Conservation (phyloP, 2,329 filamentous ascomycete genomes). For the Cryphonectria parasitica region DNA sequence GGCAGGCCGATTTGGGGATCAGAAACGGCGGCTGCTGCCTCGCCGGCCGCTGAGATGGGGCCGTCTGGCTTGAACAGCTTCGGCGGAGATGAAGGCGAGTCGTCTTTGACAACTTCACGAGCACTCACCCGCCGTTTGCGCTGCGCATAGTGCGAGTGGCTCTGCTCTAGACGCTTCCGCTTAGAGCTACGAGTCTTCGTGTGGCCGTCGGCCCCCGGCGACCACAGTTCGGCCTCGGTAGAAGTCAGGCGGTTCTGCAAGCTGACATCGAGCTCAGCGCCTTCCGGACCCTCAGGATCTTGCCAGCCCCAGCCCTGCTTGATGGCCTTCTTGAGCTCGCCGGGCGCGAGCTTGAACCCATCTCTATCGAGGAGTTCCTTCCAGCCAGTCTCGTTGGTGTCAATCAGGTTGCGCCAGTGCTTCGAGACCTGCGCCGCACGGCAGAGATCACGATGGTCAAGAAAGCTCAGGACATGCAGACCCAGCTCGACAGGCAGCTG, state of each 20-base stretch:
- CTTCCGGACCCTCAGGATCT: slow-evolving; percentile 74
- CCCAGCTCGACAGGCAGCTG: slow-evolving; percentile 85
- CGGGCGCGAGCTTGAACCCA: slow-evolving; percentile 76
- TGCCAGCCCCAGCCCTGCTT: slow-evolving; percentile 98
- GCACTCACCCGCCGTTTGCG: slow-evolving; percentile 58
- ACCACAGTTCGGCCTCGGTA: slow-evolving; percentile 56
- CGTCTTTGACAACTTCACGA: slow-evolving; percentile 51
- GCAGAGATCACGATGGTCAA: slow-evolving; percentile 85
- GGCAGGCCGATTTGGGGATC: slow-evolving; percentile 80
- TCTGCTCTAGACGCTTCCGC: slow-evolving; percentile 57
- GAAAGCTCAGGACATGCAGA: slow-evolving; percentile 83
- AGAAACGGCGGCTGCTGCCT: slow-evolving; percentile 80
- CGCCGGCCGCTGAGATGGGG: slow-evolving; percentile 82
- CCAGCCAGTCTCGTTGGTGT: slow-evolving; percentile 94
- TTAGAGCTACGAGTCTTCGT: slow-evolving; percentile 56
- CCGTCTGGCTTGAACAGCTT: slow-evolving; percentile 71
- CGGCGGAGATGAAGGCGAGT: slow-evolving; percentile 44
- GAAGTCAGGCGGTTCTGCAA: slow-evolving; percentile 55
- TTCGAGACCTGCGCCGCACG: slow-evolving; percentile 91
- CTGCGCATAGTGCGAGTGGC: slow-evolving; percentile 51
- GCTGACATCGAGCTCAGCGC: slow-evolving; percentile 81
- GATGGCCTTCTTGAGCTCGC: slow-evolving; percentile 85
- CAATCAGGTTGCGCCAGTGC: slow-evolving; percentile 87
- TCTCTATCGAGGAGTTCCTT: slow-evolving; percentile 88
- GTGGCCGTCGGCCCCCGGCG: slow-evolving; percentile 46